Evolutionary conservation across 371 early-diverging fungal species (phyloP).

Genomic region (Actinomucor elegans): DNA sequence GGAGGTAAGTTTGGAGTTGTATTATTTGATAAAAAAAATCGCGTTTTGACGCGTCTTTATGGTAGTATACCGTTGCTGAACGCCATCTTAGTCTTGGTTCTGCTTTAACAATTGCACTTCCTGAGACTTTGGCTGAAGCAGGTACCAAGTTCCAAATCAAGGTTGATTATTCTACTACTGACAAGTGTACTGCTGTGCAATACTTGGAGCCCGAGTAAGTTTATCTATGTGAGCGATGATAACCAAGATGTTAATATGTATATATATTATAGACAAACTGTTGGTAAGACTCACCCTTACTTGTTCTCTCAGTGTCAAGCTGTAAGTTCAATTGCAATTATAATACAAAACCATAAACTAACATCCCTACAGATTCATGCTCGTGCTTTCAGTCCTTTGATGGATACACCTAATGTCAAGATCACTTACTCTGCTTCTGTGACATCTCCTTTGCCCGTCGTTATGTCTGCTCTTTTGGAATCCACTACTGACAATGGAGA

Average conservation of each 20-base stretch:
- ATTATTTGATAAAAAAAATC: not conserved
- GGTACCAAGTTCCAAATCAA: constrained; percentile 53
- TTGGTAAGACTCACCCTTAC: constrained; percentile 92
- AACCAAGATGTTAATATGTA: not conserved
- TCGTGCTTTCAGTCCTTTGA: constrained; percentile 88
- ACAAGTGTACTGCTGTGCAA: constrained; percentile 84
- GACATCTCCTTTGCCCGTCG: constrained; percentile 52
- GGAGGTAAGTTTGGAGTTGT: constrained; percentile 38
- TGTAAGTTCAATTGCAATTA: constrained; percentile 29
- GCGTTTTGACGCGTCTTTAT: not conserved
- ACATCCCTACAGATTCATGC: constrained; percentile 75
- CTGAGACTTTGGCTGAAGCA: constrained; percentile 33
- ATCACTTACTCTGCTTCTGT: constrained; percentile 85
- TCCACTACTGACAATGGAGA: constrained; percentile 43
- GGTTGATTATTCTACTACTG: constrained; percentile 82
- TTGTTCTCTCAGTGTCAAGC: constrained; percentile 96
- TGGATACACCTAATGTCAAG: constrained; percentile 94
- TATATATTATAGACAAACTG: constrained; percentile 70
- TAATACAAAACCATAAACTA: not conserved
- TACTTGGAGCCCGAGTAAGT: constrained; percentile 83
- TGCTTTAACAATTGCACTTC: constrained; percentile 68
- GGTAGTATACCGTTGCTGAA: constrained; percentile 56
- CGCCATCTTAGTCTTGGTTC: constrained; percentile 74
- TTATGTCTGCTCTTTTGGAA: constrained; percentile 42
- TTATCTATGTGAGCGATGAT: not conserved